These are phyloP conservation scores for Microbotryum saponariae DNA, from an alignment of 1,284 basidiomycete species.

Conservation along the genomic window DNA sequence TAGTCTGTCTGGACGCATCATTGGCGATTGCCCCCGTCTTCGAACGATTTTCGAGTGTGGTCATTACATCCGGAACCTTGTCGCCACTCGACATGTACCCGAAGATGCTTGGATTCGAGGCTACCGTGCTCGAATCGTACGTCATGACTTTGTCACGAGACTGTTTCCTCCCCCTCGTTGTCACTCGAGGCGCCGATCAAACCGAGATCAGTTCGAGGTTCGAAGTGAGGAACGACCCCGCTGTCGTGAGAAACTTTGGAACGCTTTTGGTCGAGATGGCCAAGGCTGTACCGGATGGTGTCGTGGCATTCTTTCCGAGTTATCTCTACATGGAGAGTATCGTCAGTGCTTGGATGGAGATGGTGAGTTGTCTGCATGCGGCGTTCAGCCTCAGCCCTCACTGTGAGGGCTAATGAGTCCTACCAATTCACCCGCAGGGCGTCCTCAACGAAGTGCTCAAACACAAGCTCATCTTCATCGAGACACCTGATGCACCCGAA, in stretches of 20 bases:
- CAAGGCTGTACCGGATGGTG: conserved; percentile 96
- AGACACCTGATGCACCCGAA: conserved; percentile 98
- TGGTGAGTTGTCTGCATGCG: conserved; percentile 54
- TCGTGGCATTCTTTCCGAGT: conserved; percentile 98
- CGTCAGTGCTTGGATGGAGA: conserved; percentile 99
- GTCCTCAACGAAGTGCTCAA: conserved; percentile 99
- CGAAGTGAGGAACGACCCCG: conserved; percentile 97
- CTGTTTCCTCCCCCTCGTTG: conserved; percentile 95
- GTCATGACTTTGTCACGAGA: conserved; percentile 96
- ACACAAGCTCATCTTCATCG: conserved; percentile 98
- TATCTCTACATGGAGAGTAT: conserved; percentile 99
- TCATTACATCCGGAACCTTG: conserved; percentile 97
- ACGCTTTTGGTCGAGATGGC: conserved; percentile 97
- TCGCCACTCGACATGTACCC: conserved; percentile 99
- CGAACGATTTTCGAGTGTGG: conserved; percentile 94
- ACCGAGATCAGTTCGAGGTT: conserved; percentile 98
- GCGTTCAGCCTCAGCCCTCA: not conserved
- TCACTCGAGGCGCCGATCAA: conserved; percentile 96
- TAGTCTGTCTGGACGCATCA: conserved; percentile 94
- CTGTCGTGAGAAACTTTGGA: conserved; percentile 97
- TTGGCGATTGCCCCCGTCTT: conserved; percentile 97
- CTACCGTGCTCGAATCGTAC: conserved; percentile 94
- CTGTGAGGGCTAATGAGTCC: conserved; percentile 3
- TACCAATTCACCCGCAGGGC: conserved; percentile 51
- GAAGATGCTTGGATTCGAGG: conserved; percentile 98